These are phyloP conservation scores for Ogataea pini DNA, from an alignment of 805 yeast species.

Conservation along the genomic window DNA sequence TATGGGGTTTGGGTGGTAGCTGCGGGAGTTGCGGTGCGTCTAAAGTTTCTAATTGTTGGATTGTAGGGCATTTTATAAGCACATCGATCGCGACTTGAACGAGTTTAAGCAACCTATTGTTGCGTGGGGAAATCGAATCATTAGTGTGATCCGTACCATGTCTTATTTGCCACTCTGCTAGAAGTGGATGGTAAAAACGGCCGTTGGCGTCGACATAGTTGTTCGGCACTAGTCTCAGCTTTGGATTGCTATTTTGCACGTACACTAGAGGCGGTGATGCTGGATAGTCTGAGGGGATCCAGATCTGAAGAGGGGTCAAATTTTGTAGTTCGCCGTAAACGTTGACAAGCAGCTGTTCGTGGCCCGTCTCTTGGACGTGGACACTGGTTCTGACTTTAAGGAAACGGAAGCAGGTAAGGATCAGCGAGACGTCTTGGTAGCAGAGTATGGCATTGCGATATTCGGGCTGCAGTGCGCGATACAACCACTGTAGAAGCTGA, in stretches of 20 bases:
- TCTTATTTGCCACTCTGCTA: slow-evolving; percentile 53
- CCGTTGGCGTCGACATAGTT: slow-evolving; percentile 74
- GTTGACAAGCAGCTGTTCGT: slow-evolving; percentile 58
- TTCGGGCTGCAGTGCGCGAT: slow-evolving; percentile 55
- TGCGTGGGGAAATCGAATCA: slow-evolving; percentile 25
- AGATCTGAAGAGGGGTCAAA: slow-evolving; percentile 64
- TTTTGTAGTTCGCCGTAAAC: slow-evolving; percentile 58
- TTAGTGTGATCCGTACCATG: slow-evolving; percentile 26
- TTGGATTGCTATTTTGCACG: slow-evolving; percentile 47
- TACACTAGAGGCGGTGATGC: slow-evolving; percentile 63
- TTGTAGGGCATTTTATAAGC: slow-evolving; percentile 20
- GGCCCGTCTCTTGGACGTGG: slow-evolving; percentile 58
- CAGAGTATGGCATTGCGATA: slow-evolving; percentile 58
- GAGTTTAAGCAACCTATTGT: slow-evolving; percentile 32
- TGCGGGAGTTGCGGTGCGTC: slow-evolving; percentile 7
- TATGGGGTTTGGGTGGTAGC: slow-evolving; percentile 14
- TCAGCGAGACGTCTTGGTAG: slow-evolving; percentile 62
- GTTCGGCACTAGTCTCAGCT: slow-evolving; percentile 53
- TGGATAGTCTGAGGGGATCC: slow-evolving; percentile 80
- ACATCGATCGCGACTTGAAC: slow-evolving; percentile 22
- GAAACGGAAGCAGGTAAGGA: slow-evolving; percentile 50
- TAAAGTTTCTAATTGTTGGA: slow-evolving; percentile 8
- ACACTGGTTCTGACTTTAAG: slow-evolving; percentile 72
- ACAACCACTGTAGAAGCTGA: slow-evolving; percentile 56
- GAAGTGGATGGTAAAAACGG: slow-evolving; percentile 63